These are phyloP conservation scores for Fulvia fulva DNA, from an alignment of 2,329 filamentous ascomycete species.

Conservation along the genomic window DNA sequence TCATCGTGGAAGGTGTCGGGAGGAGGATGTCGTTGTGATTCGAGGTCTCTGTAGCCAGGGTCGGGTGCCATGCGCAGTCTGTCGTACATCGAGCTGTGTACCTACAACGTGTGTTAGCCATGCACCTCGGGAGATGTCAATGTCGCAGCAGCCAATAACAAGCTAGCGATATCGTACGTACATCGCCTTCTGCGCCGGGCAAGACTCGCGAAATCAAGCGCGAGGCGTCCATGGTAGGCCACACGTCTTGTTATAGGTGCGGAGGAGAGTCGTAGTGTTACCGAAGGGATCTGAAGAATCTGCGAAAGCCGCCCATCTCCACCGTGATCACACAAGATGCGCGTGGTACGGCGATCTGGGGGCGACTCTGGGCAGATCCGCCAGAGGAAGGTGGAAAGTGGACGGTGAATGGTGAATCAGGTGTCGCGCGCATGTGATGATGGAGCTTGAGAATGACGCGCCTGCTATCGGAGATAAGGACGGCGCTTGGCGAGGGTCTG, in stretches of 20 bases:
- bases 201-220: background rate
- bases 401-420: background rate
- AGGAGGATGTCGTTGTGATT: conserved; percentile 45
- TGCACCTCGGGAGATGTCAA: background rate
- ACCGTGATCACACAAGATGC: too few species aligned
- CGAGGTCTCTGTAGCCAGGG: conserved; percentile 33
- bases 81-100: too few species aligned
- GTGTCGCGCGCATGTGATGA: background rate
- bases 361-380: too few species aligned
- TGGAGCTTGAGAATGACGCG: background rate
- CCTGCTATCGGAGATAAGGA: background rate
- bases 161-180: background rate
- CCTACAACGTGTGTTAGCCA: too few species aligned
- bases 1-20: conserved; percentile 50
- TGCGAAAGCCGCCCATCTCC: too few species aligned
- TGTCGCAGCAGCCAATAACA: background rate
- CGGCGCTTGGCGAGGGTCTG: background rate
- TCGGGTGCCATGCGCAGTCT: background rate
- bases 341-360: too few species aligned
- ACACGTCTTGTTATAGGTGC: background rate
- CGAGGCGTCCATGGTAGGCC: background rate
- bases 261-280: too few species aligned
- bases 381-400: too few species aligned
- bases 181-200: background rate
- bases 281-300: too few species aligned